Evolutionary conservation across 257 asterid species (phyloP).

Genomic region (Solanum bukasovii): DNA sequence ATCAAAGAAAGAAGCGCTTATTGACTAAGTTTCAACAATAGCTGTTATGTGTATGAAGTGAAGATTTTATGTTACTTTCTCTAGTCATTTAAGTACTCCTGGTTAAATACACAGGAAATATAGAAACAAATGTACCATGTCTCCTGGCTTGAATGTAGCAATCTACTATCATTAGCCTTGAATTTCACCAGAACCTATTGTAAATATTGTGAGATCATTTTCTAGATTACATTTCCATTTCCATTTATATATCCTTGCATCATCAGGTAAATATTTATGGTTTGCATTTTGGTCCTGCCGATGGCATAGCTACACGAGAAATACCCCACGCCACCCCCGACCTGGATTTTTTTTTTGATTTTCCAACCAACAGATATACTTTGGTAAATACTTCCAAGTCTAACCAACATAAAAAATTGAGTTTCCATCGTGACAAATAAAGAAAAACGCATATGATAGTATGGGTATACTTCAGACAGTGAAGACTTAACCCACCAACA

Average conservation of each 20-base stretch:
- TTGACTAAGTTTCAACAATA: not conserved
- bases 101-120: not conserved
- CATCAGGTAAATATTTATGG: not conserved
- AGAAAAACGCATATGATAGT: not conserved
- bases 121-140: not conserved
- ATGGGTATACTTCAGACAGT: not conserved
- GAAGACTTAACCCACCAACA: not conserved
- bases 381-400: not conserved
- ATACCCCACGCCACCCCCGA: not conserved
- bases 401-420: not conserved
- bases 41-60: not conserved
- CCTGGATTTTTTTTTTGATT: not conserved
- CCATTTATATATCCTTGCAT: not conserved
- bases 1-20: constrained; percentile 17
- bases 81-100: not conserved
- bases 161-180: not conserved
- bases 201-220: not conserved
- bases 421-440: not conserved
- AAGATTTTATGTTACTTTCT: not conserved
- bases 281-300: not conserved
- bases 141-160: not conserved
- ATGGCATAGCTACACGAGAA: not conserved
- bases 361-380: not conserved
- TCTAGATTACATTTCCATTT: not conserved
- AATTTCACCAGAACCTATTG: not conserved